These are phyloP conservation scores for Geotrichum candidum DNA, from an alignment of 1,139 yeast genomes.

Conservation along the genomic window DNA sequence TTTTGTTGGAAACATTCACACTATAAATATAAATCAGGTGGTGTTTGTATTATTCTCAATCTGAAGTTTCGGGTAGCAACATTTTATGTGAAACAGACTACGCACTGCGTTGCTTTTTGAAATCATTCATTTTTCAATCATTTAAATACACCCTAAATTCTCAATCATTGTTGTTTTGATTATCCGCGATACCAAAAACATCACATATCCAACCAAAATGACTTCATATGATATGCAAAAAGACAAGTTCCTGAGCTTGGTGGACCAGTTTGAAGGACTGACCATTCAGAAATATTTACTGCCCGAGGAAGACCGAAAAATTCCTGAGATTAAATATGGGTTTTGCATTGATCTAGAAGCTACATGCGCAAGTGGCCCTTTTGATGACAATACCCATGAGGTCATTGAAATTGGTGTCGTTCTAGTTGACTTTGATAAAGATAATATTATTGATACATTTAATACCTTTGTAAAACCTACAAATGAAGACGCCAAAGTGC, in stretches of 20 bases:
- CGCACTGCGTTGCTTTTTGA: no score
- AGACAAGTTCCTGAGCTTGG: background rate
- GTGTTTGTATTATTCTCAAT: no score
- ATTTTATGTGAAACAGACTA: no score
- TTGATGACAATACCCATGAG: conserved; percentile 20
- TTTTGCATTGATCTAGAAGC: conserved; percentile 28
- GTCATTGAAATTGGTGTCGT: conserved; percentile 25
- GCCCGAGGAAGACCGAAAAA: conserved; percentile 1
- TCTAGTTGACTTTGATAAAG: conserved; percentile 20
- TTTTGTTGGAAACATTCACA: no score
- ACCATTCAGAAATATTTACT: conserved; percentile 4
- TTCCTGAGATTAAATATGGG: conserved; percentile 19
- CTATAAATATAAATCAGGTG: no score
- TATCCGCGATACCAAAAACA: background rate
- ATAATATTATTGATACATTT: conserved; percentile 16
- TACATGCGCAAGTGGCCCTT: conserved; percentile 20
- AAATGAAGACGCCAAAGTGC: conserved; percentile 16
- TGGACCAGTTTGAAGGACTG: background rate
- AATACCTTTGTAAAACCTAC: conserved; percentile 18
- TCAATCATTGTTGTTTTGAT: no score
- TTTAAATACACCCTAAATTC: no score
- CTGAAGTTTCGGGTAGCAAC: no score
- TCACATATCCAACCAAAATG: background rate
- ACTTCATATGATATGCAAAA: background rate
- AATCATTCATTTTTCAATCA: no score